Conservation (phyloP, 164 flowering plant species). For the Vitis rotundifolia region DNA sequence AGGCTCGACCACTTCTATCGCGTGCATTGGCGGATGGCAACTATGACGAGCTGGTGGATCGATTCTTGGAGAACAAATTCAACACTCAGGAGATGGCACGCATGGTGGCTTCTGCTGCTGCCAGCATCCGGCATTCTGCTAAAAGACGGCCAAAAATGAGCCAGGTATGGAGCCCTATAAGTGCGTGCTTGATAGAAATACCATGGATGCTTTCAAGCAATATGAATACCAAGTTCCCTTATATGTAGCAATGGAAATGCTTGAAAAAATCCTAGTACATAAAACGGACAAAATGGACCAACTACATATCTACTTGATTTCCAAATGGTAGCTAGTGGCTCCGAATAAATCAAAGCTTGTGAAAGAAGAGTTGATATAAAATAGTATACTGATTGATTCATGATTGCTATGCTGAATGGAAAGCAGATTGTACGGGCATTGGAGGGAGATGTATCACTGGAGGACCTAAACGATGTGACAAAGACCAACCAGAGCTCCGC, state of each 20-base stretch:
- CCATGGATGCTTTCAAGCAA: too few species aligned
- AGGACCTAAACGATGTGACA: conserved; percentile 54
- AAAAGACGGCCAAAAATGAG: conserved; percentile 83
- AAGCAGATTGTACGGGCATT: conserved; percentile 70
- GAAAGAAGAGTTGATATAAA: too few species aligned
- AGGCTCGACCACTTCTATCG: conserved; percentile 67
- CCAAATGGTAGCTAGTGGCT: too few species aligned
- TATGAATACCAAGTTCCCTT: too few species aligned
- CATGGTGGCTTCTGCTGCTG: conserved; percentile 76
- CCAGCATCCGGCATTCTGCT: conserved; percentile 77
- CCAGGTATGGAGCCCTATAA: conserved; percentile 44
- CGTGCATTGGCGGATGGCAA: conserved; percentile 50
- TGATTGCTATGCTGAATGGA: not conserved
- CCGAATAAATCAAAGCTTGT: too few species aligned
- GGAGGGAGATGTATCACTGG: conserved; percentile 69
- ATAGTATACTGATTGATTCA: not conserved
- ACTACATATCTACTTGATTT: too few species aligned
- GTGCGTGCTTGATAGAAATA: too few species aligned
- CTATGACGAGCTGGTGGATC: conserved; percentile 53
- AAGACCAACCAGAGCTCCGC: conserved; percentile 43
- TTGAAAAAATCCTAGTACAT: too few species aligned
- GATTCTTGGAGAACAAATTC: conserved; percentile 45
- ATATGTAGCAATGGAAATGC: too few species aligned
- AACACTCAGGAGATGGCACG: conserved; percentile 56
- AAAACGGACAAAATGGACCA: too few species aligned